Conservation (phyloP, 2,329 filamentous ascomycete species). For the Furcasterigmium sp. region DNA sequence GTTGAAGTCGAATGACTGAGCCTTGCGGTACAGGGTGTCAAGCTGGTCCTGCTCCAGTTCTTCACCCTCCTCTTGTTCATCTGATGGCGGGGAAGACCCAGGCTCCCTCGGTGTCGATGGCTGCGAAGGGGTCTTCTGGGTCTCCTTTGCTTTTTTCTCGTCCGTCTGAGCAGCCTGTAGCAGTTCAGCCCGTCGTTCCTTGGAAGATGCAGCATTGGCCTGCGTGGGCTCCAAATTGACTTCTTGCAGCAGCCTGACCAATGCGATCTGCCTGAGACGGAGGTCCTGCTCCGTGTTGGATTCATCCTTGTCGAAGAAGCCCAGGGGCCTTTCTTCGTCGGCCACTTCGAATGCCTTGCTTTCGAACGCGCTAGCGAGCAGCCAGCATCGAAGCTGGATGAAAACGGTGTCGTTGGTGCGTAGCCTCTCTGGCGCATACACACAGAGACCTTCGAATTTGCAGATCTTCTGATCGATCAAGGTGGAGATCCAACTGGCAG, state of each 20-base stretch:
- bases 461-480: slow-evolving; percentile 88
- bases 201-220: slow-evolving; percentile 68
- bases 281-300: slow-evolving; percentile 79
- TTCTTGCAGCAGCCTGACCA: slow-evolving; percentile 86
- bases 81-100: slow-evolving; percentile 49
- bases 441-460: slow-evolving; percentile 78
- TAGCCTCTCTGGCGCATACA: slow-evolving; percentile 80
- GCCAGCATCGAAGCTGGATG: slow-evolving; percentile 73
- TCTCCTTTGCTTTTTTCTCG: slow-evolving; percentile 65
- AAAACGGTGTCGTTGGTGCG: slow-evolving; percentile 94
- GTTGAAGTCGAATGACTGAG: slow-evolving; percentile 92
- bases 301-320: slow-evolving; percentile 80
- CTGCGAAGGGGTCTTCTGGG: slow-evolving; percentile 23
- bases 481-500: slow-evolving; percentile 86
- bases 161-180: slow-evolving; percentile 83
- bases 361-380: slow-evolving; percentile 72
- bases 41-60: slow-evolving; percentile 95
- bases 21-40: slow-evolving; percentile 89
- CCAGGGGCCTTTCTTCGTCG: slow-evolving; percentile 61
- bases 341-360: slow-evolving; percentile 55
- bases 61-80: slow-evolving; percentile 79
- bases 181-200: slow-evolving; percentile 76
- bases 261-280: slow-evolving; percentile 75
- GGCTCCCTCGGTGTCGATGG: slow-evolving; percentile 15
- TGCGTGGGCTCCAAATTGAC: slow-evolving; percentile 75